Conservation (phyloP, 2,329 filamentous ascomycete genomes). For the Fonsecaea pugnacius region DNA sequence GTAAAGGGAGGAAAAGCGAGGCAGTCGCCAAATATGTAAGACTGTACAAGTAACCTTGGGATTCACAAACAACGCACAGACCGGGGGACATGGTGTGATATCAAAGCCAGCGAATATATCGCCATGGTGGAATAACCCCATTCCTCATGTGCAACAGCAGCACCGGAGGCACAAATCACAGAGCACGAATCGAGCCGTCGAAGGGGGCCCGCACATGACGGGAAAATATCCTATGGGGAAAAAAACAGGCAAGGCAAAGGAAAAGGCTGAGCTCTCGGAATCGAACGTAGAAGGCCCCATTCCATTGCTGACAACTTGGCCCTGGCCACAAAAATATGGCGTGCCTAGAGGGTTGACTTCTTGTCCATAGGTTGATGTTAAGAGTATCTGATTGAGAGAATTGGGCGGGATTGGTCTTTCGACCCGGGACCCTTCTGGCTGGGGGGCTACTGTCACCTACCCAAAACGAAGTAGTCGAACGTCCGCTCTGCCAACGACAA, state of each 20-base stretch:
- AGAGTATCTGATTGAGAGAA: neutral
- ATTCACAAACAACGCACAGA: neutral
- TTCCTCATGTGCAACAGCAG: neutral
- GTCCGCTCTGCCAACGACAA: neutral
- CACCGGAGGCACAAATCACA: neutral
- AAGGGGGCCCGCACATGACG: neutral
- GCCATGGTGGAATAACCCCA: neutral
- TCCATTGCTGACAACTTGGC: neutral
- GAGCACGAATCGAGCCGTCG: neutral
- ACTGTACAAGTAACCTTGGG: neutral
- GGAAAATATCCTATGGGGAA: neutral
- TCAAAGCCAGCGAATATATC: neutral
- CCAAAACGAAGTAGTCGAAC: neutral
- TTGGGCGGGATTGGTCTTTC: neutral
- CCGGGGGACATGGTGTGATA: neutral
- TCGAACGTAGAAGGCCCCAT: neutral
- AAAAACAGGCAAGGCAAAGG: neutral
- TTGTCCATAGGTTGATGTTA: neutral
- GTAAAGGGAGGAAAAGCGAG: neutral
- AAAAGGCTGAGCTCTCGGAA: constrained; percentile 1
- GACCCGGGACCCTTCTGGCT: neutral
- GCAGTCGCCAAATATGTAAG: neutral
- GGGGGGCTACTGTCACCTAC: neutral
- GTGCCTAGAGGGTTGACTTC: neutral
- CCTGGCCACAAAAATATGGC: neutral